Evolutionary conservation across 2,329 filamentous ascomycete genomes (phyloP).

Genomic region (Claviceps sp.): DNA sequence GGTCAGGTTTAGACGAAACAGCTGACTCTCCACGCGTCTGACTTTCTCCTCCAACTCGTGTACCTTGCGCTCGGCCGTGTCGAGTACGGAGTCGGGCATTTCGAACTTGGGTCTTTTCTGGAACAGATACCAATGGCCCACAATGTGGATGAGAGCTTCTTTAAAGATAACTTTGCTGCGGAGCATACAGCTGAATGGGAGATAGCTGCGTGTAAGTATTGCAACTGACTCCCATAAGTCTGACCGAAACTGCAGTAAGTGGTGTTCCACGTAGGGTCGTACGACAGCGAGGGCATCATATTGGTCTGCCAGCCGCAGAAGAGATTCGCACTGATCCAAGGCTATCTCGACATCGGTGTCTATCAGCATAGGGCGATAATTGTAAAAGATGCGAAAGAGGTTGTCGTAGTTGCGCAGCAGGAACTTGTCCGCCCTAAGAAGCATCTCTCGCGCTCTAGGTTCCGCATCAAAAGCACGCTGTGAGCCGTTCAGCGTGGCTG

Average conservation of each 20-base stretch:
- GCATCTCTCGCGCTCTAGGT: too few species aligned
- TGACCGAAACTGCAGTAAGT: conserved; percentile 81
- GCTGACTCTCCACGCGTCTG: conserved; percentile 61
- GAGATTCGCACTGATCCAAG: conserved; percentile 85
- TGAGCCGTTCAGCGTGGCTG: conserved; percentile 29
- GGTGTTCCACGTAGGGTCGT: conserved; percentile 82
- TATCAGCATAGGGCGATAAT: conserved; percentile 72
- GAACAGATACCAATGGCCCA: conserved; percentile 86
- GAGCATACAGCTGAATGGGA: conserved; percentile 78
- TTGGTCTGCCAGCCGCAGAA: conserved; percentile 81
- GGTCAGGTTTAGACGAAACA: conserved; percentile 70
- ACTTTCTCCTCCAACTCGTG: conserved; percentile 81
- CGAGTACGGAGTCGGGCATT: conserved; percentile 63
- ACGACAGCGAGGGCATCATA: conserved; percentile 85
- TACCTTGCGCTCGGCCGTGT: conserved; percentile 89
- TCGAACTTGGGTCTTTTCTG: conserved; percentile 62
- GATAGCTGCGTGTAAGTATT: conserved; percentile 72
- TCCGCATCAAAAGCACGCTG: conserved; percentile 33
- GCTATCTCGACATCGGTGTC: conserved; percentile 80
- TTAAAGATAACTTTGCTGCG: conserved; percentile 73
- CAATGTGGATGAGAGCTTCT: conserved; percentile 83
- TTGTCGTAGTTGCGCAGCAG: conserved; percentile 89
- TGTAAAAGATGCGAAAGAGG: conserved; percentile 91
- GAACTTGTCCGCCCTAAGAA: conserved; percentile 41
- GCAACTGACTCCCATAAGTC: conserved; percentile 92